Evolutionary conservation across 169 alveolate species (phyloP).

Genomic region (Perkinsus chesapeaki): DNA sequence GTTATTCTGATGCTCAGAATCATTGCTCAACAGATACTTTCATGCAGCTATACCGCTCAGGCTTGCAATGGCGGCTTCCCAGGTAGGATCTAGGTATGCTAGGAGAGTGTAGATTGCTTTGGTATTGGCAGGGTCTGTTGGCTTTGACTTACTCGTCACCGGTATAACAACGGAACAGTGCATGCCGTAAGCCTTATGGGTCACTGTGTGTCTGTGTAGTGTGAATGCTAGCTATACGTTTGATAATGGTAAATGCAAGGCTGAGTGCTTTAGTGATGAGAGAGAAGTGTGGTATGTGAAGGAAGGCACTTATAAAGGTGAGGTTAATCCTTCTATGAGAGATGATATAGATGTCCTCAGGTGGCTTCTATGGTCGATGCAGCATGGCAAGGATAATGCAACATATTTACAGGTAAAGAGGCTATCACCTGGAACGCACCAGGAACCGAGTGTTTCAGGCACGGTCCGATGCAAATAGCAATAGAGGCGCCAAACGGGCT

Average conservation of each 20-base stretch:
- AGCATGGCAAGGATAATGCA: background rate
- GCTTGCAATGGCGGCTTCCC: background rate
- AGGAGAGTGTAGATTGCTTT: background rate
- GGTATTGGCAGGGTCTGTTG: background rate
- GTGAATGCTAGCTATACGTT: background rate
- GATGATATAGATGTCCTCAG: background rate
- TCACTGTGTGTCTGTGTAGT: background rate
- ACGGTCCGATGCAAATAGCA: background rate
- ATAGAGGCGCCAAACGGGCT: background rate
- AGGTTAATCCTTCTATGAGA: background rate
- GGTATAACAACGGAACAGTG: background rate
- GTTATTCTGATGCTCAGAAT: background rate
- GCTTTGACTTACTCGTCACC: background rate
- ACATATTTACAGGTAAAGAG: background rate
- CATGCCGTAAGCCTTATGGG: constrained; percentile 3
- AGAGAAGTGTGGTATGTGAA: background rate
- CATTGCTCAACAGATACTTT: background rate
- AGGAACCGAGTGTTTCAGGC: background rate
- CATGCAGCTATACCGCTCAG: background rate
- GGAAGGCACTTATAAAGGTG: background rate
- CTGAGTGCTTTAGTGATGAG: background rate
- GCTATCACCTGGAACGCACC: background rate
- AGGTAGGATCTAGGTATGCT: background rate
- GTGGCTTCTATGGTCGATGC: background rate
- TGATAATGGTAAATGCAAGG: background rate